Percentiles rank a stretch among this genome's conserved stretches.
Conservation (phyloP, 805 yeast species). For the Saccharomycopsis javanensis region DNA sequence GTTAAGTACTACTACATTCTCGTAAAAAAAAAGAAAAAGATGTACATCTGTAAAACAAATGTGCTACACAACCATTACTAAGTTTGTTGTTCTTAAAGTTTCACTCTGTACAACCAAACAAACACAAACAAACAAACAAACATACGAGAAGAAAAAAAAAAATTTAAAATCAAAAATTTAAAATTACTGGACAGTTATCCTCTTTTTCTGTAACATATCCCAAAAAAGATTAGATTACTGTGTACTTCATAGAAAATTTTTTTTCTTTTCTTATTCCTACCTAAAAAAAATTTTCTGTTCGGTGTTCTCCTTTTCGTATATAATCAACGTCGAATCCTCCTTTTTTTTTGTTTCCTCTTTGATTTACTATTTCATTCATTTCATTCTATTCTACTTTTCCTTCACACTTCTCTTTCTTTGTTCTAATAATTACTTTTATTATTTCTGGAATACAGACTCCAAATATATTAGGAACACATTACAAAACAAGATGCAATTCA, state of each 20-base stretch:
- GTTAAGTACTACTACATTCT: not conserved
- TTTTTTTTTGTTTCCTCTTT: not conserved
- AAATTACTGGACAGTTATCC: not conserved
- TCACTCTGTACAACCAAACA: not conserved
- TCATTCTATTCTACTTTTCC: not conserved
- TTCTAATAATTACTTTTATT: not conserved
- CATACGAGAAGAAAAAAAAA: no score
- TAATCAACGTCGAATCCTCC: not conserved
- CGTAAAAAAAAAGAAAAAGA: not conserved
- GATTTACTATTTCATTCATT: not conserved
- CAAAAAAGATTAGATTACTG: not conserved
- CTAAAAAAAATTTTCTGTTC: not conserved
- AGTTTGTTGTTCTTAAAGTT: not conserved
- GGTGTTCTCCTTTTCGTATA: not conserved
- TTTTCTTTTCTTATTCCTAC: not conserved
- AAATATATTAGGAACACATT: no score
- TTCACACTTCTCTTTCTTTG: not conserved
- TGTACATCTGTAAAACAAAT: no score
- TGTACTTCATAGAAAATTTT: not conserved
- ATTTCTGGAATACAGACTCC: not conserved
- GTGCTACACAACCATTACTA: not conserved
- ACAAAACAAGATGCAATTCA: conserved; percentile 14
- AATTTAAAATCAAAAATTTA: no score
- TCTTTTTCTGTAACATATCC: conserved; percentile 1
- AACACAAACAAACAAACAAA: no score